phyloP scores from a whole-genome alignment of 352 stramenopile species.

The Blastocystis sp. region DNA sequence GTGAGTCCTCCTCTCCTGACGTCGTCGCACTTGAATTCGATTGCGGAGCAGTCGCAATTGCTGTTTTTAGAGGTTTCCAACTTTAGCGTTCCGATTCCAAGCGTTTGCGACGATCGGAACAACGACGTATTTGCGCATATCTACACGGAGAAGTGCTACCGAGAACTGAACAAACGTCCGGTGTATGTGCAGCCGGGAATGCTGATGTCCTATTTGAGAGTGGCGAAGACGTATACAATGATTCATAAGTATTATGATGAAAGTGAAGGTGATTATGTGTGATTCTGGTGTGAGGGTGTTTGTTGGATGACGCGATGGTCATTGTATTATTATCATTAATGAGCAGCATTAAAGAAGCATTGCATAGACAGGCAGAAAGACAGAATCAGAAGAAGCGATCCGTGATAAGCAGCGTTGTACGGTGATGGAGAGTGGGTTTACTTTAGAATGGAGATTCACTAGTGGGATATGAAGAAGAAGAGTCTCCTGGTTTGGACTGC shows the following conservation, averaged over 20 bases:
- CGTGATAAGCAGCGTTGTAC: not conserved
- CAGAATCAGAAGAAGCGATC: not conserved
- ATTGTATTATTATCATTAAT: too few species aligned
- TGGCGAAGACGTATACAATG: conserved; percentile 47
- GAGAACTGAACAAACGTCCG: not conserved
- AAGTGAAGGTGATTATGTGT: conserved; percentile 33
- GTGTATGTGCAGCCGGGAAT: conserved; percentile 39
- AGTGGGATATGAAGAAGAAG: not conserved
- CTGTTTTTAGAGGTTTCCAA: conserved; percentile 24
- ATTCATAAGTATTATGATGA: conserved; percentile 51
- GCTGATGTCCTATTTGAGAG: conserved; percentile 26
- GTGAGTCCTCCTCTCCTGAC: not conserved
- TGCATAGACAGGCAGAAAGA: not conserved
- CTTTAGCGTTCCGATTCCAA: conserved; percentile 16
- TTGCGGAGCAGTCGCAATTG: conserved; percentile 16
- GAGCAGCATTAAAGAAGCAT: not conserved
- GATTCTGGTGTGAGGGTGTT: not conserved
- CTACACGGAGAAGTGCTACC: not conserved
- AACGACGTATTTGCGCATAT: conserved; percentile 5
- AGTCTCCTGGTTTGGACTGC: not conserved
- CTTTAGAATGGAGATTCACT: not conserved
- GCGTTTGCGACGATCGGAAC: not conserved
- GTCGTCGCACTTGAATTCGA: conserved; percentile 21
- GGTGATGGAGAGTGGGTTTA: not conserved
- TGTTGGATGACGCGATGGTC: too few species aligned